Evolutionary conservation across 495 filamentous ascomycete species (phyloP).

Genomic region (Cetradonia linearis): DNA sequence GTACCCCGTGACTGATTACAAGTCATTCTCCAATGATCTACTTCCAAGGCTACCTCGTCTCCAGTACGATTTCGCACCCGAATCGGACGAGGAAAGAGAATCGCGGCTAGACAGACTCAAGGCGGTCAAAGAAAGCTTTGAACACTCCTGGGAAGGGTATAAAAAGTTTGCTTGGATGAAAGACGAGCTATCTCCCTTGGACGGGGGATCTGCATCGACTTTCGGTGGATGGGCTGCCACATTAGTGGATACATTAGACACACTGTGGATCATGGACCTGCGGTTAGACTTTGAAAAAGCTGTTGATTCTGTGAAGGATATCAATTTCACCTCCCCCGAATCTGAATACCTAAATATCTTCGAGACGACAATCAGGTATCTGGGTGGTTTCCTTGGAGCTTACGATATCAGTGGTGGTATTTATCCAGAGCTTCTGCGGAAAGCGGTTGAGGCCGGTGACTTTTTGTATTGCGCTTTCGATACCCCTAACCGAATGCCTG

Average conservation of each 20-base stretch:
- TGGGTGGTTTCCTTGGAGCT: slow-evolving; percentile 76
- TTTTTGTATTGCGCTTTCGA: slow-evolving; percentile 88
- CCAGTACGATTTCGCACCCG: slow-evolving; percentile 42
- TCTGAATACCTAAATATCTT: slow-evolving; percentile 61
- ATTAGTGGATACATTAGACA: slow-evolving; percentile 53
- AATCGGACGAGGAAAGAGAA: slow-evolving; percentile 30
- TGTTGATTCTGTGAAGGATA: slow-evolving; percentile 41
- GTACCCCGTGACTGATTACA: not conserved
- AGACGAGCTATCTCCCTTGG: slow-evolving; percentile 66
- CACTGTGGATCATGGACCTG: slow-evolving; percentile 53
- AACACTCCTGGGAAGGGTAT: slow-evolving; percentile 67
- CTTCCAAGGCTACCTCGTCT: slow-evolving; percentile 36
- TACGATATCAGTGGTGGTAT: slow-evolving; percentile 67
- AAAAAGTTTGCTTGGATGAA: slow-evolving; percentile 64
- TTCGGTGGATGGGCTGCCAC: slow-evolving; percentile 57
- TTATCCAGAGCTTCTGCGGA: slow-evolving; percentile 59
- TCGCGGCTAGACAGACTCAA: slow-evolving; percentile 37
- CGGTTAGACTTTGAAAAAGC: slow-evolving; percentile 50
- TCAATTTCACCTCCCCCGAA: slow-evolving; percentile 44
- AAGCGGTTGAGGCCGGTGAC: slow-evolving; percentile 78
- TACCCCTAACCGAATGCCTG: slow-evolving; percentile 89
- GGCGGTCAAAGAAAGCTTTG: slow-evolving; percentile 57
- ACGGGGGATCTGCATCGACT: slow-evolving; percentile 39
- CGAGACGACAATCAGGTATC: slow-evolving; percentile 80
- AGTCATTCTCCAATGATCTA: not conserved